Evolutionary conservation across 2,329 filamentous ascomycete genomes (phyloP), one percentile per base, ranked within the genome.

Genomic region (Tolypocladium tropicale): DNA sequence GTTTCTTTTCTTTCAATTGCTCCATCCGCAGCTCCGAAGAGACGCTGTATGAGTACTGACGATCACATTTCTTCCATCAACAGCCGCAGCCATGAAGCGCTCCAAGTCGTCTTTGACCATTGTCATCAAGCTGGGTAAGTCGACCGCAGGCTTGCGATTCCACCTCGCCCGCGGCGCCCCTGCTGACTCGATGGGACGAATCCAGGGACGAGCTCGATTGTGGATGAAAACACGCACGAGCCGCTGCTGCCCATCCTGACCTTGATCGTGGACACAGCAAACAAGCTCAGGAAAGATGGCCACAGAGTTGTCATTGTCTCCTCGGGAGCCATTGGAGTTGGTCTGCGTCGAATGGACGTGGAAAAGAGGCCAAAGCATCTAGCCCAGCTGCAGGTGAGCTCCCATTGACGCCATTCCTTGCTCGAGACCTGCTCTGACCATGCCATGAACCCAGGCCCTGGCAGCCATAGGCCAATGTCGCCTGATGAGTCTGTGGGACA

Each of bases 401-500:
- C 12, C 30, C 5, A 32, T 21, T n/a, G n/a, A n/a, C 36, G 6
- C 25, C 25, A 23, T 48, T 25, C 9, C 6, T 41, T 18, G 4
- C 11, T 21, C 23, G 18, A 18, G 30, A 36, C 34, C 11, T 1
- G 6, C 32, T 23, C 32, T 54, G 11, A 52, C 36, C 14, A 16
- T 9, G 25, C 6, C 36, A 14, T 39, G 39, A 34, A 21, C 21
- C 1, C 62, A 89, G 81, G 94, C 93, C 12, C 80, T 99, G 57
- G 94, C 94, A 58, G 94, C 94, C 50, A 95, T 99, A 64, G 94
- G 94, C 50, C 94, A 99, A 76, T 96, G 92, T 68, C 86, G 91
- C 60, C 81, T 99, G 49, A 95, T 99, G 79, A 90, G 88, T 67
- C 82, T 99, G 25, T 99, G 93, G 93, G 93, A 97, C 67, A 89